These are phyloP conservation scores for Escallonia herrerae DNA, from an alignment of 129 eudicot genomes.

Conservation along the genomic window DNA sequence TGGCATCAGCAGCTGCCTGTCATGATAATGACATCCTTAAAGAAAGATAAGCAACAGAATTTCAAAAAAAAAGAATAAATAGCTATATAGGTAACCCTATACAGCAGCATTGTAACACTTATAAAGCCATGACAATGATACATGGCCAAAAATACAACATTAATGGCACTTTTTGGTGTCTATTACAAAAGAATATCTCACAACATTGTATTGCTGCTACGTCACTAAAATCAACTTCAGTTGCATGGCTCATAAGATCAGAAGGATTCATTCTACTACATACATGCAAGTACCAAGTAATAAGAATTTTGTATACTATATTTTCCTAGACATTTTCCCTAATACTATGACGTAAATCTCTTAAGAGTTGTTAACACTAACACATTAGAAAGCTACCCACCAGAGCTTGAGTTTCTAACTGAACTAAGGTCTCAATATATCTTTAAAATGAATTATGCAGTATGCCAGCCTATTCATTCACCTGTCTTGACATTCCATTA, in stretches of 20 bases:
- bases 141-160: background rate
- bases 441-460: too few relatives aligned
- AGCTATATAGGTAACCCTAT: background rate
- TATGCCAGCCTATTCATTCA: too few relatives aligned
- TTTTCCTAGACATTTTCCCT: too few relatives aligned
- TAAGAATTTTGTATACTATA: too few relatives aligned
- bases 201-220: background rate
- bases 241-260: background rate
- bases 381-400: too few relatives aligned
- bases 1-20: slow-evolving; percentile 99
- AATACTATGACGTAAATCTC: too few relatives aligned
- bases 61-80: background rate
- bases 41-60: slow-evolving; percentile 2
- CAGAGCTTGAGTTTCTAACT: too few relatives aligned
- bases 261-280: background rate
- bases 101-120: background rate
- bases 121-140: background rate
- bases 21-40: slow-evolving; percentile 9
- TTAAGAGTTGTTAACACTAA: too few relatives aligned
- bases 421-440: too few relatives aligned
- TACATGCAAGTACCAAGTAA: too few relatives aligned
- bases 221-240: background rate
- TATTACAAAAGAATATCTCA: background rate
- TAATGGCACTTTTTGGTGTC: background rate
- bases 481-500: too few relatives aligned